Percentiles rank a stretch among this genome's conserved stretches.
Conservation (phyloP, 108 stramenopile species). For the Nitzschia sp. region DNA sequence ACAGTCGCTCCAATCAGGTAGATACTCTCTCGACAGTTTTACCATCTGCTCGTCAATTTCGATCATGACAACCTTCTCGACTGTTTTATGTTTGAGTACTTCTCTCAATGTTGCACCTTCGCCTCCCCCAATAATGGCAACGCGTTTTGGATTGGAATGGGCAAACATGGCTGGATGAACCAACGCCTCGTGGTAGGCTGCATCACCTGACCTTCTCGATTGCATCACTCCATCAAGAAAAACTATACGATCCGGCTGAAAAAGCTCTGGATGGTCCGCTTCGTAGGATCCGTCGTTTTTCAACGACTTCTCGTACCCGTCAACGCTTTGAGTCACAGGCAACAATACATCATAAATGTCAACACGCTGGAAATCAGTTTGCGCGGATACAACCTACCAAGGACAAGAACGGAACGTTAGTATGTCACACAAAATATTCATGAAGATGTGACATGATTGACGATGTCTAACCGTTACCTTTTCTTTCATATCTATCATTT, state of each 20-base stretch:
- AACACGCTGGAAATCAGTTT: conserved; percentile 55
- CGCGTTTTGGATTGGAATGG: conserved; percentile 82
- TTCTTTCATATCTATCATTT: conserved; percentile 54
- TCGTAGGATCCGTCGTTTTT: conserved; percentile 51
- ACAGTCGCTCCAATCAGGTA: conserved; percentile 83
- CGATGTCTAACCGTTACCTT: conserved; percentile 13
- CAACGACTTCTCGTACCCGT: conserved; percentile 46
- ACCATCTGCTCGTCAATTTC: conserved; percentile 83
- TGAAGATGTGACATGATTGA: not conserved
- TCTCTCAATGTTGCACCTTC: conserved; percentile 94
- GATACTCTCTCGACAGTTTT: conserved; percentile 39
- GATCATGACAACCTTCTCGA: conserved; percentile 68
- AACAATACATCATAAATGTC: conserved; percentile 70
- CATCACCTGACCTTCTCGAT: conserved; percentile 61
- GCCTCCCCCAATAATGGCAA: conserved; percentile 92
- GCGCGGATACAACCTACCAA: conserved; percentile 30
- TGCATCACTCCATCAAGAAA: conserved; percentile 75
- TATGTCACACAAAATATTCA: no score
- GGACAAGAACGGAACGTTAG: not conserved
- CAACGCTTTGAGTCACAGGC: conserved; percentile 28
- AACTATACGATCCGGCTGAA: conserved; percentile 52
- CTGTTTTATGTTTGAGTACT: conserved; percentile 82
- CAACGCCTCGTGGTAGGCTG: conserved; percentile 89
- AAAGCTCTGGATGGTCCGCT: conserved; percentile 47
- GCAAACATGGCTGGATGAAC: conserved; percentile 94